Base-by-base conservation (phyloP, 1,284 basidiomycete genomes). In the Ustilago nuda region DNA sequence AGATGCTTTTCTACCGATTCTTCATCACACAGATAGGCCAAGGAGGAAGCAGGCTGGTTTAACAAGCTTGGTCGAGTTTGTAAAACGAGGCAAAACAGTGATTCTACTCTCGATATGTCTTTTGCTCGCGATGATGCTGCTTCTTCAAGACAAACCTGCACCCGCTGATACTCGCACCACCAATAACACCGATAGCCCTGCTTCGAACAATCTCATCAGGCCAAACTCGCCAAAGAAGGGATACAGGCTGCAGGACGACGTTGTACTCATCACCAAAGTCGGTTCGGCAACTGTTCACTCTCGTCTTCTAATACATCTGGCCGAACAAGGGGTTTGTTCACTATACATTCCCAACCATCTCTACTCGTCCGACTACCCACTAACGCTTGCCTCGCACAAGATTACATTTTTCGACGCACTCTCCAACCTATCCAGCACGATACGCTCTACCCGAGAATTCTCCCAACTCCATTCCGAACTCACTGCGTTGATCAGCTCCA, bases 211-310 rank as follows among this genome's bases (percentile, higher is more conserved):
- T 6, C n/a, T 19, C 43, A 9, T 9, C 36, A 37, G 13, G 36
- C 36, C 8, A 37, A 37, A 13, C n/a, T 9, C 8, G 15, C 15
- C 53, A 1, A 13, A 37, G 23, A 12, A 52, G 35, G 41, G 35
- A 6, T 59, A 67, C 15, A 52, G 66, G 7, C 8, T 74, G n/a
- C 66, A 72, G 52, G 66, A 76, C 58, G 74, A 76, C 37, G 59
- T 76, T 0, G 66, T 72, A 4, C 60, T 76, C 30, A 76, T 76
- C 62, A 76, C 74, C 53, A 77, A 77, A 54, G 63, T 66, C 33
- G 75, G 75, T 45, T 55, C 66, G 1, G 60, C 70, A 9, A 77
- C 75, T 9, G 54, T 68, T 1, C 70, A 70, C 66, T 50, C 62
- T 11, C 62, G 75, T 4, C 63, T 77, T 4, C 59, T 64, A 23